Base-by-base conservation (phyloP, 225 moss, liverwort and hornwort genomes). In the Antitrichia curtipendula region DNA sequence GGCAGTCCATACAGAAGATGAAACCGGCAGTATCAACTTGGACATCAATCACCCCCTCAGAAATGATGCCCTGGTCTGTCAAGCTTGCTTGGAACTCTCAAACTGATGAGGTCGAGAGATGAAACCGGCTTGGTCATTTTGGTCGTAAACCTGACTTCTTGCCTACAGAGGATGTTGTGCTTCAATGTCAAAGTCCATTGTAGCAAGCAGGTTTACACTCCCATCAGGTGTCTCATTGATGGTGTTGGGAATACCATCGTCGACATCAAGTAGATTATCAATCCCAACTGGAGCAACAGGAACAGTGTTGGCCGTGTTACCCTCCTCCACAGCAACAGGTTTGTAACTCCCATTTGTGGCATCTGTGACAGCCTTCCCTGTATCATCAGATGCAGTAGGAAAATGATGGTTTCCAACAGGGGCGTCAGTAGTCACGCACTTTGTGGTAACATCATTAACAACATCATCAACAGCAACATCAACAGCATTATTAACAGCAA, bases 41-140 rank as follows among this genome's bases (percentile, higher is more conserved):
- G 68, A 89, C 78, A 40, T 93, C 90, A 45, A 96, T 92, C 38
- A 91, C 91, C 61, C 92, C 88, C 19, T 94, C 59, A 92, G 91
- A 69, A 94, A 68, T 91, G 59, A 95, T 91, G 88, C 95, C 95
- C 96, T 80, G 91, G 84, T 76, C 94, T 90, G 84, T 94, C 93
- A 65, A 96, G 92, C 80, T 93, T 95, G 86, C 85, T 84, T 66
- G 94, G 93, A 85, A 91, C 90, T 56, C 89, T 86, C 84, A 89
- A 72, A 85, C 95, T 93, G 56, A 65, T 40, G 73, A 84, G 73
- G 65, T 34, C 80, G 18, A 82, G 36, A 85, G 81, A 88, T 24
- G 24, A 69, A 31, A 83, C 53, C 84, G 47, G 81, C 60, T 68
- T 59, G 38, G 88, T 95, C 91, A 24, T 92, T 95, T 88, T 94